phyloP scores from a whole-genome alignment of 345 rosid species.

The Triadica sebifera region DNA sequence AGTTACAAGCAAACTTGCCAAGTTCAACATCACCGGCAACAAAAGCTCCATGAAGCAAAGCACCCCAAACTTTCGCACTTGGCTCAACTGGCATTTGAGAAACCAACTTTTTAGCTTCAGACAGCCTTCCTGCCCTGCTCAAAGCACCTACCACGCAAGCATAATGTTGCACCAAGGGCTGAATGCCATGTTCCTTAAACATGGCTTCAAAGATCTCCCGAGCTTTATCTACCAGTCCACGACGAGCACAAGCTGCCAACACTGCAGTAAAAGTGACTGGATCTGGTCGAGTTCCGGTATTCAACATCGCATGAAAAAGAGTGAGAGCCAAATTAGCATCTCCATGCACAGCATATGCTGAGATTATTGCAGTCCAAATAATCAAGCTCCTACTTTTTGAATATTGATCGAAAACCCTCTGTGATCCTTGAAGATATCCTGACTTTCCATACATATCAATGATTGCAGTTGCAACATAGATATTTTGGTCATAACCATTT shows the following conservation, averaged over 20 bases:
- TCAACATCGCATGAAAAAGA: slow-evolving; percentile 57
- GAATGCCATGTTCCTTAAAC: slow-evolving; percentile 39
- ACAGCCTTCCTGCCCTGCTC: slow-evolving; percentile 68
- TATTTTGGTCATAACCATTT: slow-evolving; percentile 44
- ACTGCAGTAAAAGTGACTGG: slow-evolving; percentile 68
- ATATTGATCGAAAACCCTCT: slow-evolving; percentile 48
- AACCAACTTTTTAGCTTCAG: slow-evolving; percentile 69
- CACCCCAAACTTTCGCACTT: slow-evolving; percentile 80
- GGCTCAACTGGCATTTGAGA: slow-evolving; percentile 66
- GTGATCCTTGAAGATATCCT: slow-evolving; percentile 63
- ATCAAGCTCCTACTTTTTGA: slow-evolving; percentile 56
- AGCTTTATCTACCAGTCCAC: slow-evolving; percentile 60
- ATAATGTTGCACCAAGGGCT: slow-evolving; percentile 73
- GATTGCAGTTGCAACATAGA: slow-evolving; percentile 66
- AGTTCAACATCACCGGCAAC: slow-evolving; percentile 64
- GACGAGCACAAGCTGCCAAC: slow-evolving; percentile 74
- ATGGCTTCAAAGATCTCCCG: slow-evolving; percentile 54
- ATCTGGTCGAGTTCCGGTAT: slow-evolving; percentile 57
- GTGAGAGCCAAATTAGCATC: slow-evolving; percentile 51
- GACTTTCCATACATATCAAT: slow-evolving; percentile 70
- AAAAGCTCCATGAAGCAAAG: slow-evolving; percentile 77
- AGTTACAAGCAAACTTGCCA: slow-evolving; percentile 56
- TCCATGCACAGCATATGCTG: slow-evolving; percentile 75
- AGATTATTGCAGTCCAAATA: slow-evolving; percentile 80
- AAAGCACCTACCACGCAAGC: slow-evolving; percentile 79